Evolutionary conservation across 202 grass and related monocot species (phyloP), one percentile per base, ranked within the genome.

Genomic region (Schoenoplectus tabernaemontani): DNA sequence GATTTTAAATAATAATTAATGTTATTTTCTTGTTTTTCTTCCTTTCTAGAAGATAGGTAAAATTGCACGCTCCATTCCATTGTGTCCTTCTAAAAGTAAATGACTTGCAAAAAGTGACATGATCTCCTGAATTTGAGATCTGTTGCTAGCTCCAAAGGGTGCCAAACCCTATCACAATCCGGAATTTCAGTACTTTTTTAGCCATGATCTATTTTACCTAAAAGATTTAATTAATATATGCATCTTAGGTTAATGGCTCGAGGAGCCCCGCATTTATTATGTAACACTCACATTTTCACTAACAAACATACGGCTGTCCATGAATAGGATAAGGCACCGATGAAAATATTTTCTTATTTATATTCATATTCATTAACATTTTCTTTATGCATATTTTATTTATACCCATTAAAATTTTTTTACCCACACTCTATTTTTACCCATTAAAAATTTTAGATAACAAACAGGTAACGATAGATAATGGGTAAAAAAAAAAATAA

Each of bases 121-220:
- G 68, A 73, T 73, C 12, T 75, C 70, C 70, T 54, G 50, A 36
- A 54, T 36, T 75, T 56, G 70, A 75, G 70, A 75, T 23, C 46
- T 75, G 26, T n/a, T 75, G 70, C 47, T 75, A 75, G 47, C 47
- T 19, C 46, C 54, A 53, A 53, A 54, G 70, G 70, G 26, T 75
- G 28, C 70, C 32, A 54, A 75, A 75, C 70, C 70, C 47, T 54
- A 75, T 47, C 46, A 75, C 26, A 33, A 23, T n/a, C 37, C 38
- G 44, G 19, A 68, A 68, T 3, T 68, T 11, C 38, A 7, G 64
- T 68, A 19, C 70, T 33, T 75, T 36, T 75, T 47, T 36, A n/a
- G 16, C 28, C 70, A 75, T 69, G 20, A 75, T 54, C 47, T 54
- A 53, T n/a, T 34, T 73, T 75, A 51, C 13, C 47, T 75, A 56